These are phyloP conservation scores for Penicillium sumatraense DNA, from an alignment of 2,329 filamentous ascomycete species.

Conservation along the genomic window DNA sequence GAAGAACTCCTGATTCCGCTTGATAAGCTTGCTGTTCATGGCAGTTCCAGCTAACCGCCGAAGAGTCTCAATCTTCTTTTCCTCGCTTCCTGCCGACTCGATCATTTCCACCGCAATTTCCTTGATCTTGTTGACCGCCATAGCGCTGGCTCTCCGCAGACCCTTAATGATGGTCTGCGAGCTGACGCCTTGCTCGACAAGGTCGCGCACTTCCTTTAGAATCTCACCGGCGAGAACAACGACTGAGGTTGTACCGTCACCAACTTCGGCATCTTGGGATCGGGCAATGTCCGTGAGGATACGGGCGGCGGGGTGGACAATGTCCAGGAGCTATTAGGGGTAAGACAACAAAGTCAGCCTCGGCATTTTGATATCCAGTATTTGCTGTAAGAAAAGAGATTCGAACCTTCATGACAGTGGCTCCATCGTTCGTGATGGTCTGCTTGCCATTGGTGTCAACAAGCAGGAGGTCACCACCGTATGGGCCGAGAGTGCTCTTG, in stretches of 20 bases:
- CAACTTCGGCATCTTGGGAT: conserved; percentile 98
- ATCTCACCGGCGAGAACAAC: conserved; percentile 98
- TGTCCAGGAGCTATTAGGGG: conserved; percentile 79
- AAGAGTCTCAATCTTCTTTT: conserved; percentile 85
- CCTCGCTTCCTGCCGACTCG: conserved; percentile 78
- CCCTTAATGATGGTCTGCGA: conserved; percentile 98
- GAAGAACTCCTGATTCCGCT: conserved; percentile 95
- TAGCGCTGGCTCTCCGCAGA: conserved; percentile 79
- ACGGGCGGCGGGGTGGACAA: conserved; percentile 94
- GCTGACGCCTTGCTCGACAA: conserved; percentile 95
- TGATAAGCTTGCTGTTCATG: conserved; percentile 99
- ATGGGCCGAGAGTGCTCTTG: conserved; percentile 93
- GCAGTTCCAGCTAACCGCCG: conserved; percentile 89
- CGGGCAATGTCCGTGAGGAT: conserved; percentile 98
- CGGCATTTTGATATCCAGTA: not conserved
- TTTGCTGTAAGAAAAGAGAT: not conserved
- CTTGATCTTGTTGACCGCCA: conserved; percentile 99
- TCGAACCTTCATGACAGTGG: conserved; percentile 95
- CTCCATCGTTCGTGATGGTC: conserved; percentile 98
- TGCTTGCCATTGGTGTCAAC: conserved; percentile 94
- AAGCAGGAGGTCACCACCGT: conserved; percentile 93
- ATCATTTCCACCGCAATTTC: conserved; percentile 77
- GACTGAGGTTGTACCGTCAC: conserved; percentile 96
- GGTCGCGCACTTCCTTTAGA: conserved; percentile 93
- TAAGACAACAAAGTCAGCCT: conserved; percentile 7